A percentile compares a stretch with the other conserved stretches of the same genome.
Evolutionary conservation across 768 basidiomycete species (phyloP).

Genomic region (Lentinula guzmanii): DNA sequence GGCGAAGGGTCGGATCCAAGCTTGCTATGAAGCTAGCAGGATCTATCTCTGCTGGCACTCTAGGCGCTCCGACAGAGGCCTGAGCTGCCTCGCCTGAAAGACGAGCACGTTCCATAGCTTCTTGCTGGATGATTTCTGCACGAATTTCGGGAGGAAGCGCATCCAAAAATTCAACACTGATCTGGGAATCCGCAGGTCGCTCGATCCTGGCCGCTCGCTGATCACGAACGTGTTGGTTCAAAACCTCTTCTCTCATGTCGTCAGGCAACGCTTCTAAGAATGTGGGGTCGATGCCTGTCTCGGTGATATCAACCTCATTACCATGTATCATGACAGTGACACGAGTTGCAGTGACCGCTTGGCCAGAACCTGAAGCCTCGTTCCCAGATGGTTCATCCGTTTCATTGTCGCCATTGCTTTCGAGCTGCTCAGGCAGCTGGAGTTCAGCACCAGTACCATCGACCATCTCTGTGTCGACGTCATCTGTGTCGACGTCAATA

Average conservation of each 20-base stretch:
- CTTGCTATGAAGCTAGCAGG: conserved; percentile 89
- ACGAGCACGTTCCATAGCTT: conserved; percentile 76
- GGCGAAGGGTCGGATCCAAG: conserved; percentile 82
- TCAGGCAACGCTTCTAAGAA: conserved; percentile 97
- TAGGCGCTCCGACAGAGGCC: conserved; percentile 27
- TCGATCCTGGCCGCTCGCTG: conserved; percentile 74
- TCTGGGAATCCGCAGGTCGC: conserved; percentile 76
- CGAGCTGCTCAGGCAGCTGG: neutral
- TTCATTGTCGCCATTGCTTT: conserved; percentile 6
- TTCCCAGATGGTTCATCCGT: conserved; percentile 7
- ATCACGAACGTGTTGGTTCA: conserved; percentile 95
- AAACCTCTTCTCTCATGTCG: conserved; percentile 97
- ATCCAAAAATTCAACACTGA: conserved; percentile 93
- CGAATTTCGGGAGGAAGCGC: conserved; percentile 95
- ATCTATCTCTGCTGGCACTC: conserved; percentile 68
- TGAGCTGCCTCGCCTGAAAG: conserved; percentile 35
- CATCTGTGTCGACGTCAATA: conserved; percentile 33
- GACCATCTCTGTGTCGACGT: conserved; percentile 44
- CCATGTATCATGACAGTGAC: conserved; percentile 91
- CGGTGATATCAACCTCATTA: conserved; percentile 92
- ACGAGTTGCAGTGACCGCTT: conserved; percentile 39
- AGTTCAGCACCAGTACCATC: conserved; percentile 26
- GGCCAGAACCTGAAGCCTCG: conserved; percentile 20
- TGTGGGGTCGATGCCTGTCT: conserved; percentile 96
- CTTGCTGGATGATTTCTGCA: conserved; percentile 95